Evolutionary conservation across 495 filamentous ascomycete species (phyloP), one percentile per base, ranked within the genome.

Genomic region (Talaromyces ruber): DNA sequence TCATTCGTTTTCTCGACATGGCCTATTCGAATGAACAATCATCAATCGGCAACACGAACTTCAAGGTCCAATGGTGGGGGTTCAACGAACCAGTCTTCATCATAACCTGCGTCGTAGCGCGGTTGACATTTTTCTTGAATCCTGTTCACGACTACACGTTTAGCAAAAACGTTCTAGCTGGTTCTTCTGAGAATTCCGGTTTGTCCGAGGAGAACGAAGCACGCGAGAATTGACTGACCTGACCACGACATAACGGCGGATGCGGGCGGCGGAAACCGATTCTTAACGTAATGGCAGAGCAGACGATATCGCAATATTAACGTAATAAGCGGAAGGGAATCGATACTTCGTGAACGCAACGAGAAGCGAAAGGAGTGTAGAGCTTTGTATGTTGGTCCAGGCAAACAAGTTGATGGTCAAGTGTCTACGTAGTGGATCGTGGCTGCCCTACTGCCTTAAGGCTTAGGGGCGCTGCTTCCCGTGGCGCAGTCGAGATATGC

Each of bases 51-150:
- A 2, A 28, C 24, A 26, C 12, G 47, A 21, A 24, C 22, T 50
- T 14, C 7, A 26, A 6, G 8, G 22, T 22, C 12, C 51, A 53
- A 57, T 57, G 29, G 54, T 16, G 54, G 29, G n/a, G 54, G 29
- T 30, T 26, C 21, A 69, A 66, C 79, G 64, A 70, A 91, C 88
- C 91, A 21, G 94, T 93, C 82, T 97, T 98, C 94, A 98, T 98
- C 92, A 98, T 97, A 60, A 97, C 93, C 87, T 97, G 93, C 73
- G 95, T 97, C 74, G 93, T 96, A 63, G 94, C 93, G 75, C 94
- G 91, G 80, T 94, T 94, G 81, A 96, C 92, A 83, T 93, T 95
- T 74, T 97, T 98, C 83, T 97, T 98, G 78, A 98, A 97, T 59
- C 94, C 94, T 96, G 43, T 26, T 24, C 14, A 29, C 16, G 61